phyloP scores from a whole-genome alignment of 805 yeast genomes.

The Hanseniaspora mollemarum region DNA sequence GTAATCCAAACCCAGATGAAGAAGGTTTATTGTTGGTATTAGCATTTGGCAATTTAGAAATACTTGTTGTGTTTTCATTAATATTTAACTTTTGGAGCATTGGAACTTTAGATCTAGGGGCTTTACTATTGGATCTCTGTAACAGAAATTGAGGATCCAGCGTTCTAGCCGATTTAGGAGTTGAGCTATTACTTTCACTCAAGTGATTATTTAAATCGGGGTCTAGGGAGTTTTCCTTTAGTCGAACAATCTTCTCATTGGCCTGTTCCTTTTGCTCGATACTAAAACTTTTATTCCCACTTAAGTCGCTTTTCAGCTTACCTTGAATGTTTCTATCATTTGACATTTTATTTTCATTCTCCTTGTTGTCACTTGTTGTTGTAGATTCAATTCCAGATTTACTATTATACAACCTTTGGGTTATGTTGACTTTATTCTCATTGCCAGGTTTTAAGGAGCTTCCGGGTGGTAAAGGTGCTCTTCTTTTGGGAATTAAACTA shows the following conservation, averaged over 20 bases:
- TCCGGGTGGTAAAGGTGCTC: conserved; percentile 46
- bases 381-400: neutral
- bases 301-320: no score
- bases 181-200: conserved; percentile 21
- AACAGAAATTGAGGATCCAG: conserved; percentile 15
- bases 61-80: neutral
- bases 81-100: neutral
- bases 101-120: conserved; percentile 15
- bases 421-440: neutral
- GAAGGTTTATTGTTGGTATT: neutral
- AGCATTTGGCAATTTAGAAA: neutral
- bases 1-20: conserved; percentile 4
- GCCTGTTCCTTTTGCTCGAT: no score
- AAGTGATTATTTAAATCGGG: neutral
- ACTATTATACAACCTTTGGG: neutral
- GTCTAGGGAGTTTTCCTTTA: neutral
- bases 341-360: neutral
- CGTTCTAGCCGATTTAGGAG: conserved; percentile 22
- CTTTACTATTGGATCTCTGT: conserved; percentile 13
- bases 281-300: no score
- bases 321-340: no score
- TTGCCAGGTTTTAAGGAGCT: conserved; percentile 4
- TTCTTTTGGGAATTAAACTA: conserved; percentile 37
- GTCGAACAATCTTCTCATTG: no score
- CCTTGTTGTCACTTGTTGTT: neutral